Evolutionary conservation across 2,329 filamentous ascomycete genomes (phyloP).

Genomic region (Ophiostoma triangulosporum): DNA sequence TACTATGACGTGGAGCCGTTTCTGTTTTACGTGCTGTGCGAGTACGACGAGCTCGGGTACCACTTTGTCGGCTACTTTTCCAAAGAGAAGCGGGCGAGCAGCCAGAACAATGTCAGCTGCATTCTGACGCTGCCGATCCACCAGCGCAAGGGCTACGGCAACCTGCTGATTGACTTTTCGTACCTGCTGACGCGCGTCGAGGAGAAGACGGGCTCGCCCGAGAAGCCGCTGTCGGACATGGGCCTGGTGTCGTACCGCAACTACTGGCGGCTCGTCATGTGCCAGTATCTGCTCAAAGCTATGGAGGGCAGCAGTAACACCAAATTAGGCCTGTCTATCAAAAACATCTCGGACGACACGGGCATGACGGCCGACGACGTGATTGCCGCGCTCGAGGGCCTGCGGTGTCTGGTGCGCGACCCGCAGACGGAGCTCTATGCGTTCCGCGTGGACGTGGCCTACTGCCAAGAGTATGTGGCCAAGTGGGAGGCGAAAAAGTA

Average conservation of each 20-base stretch:
- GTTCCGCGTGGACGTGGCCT: constrained; percentile 71
- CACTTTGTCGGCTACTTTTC: constrained; percentile 99
- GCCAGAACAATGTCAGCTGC: constrained; percentile 94
- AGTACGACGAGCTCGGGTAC: constrained; percentile 81
- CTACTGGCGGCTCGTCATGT: constrained; percentile 87
- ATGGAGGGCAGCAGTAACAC: constrained; percentile 23
- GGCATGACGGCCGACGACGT: constrained; percentile 96
- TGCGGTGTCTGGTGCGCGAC: constrained; percentile 81
- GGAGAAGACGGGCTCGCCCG: constrained; percentile 84
- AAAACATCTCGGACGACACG: constrained; percentile 69
- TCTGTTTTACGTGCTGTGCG: constrained; percentile 92
- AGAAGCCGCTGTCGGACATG: constrained; percentile 97
- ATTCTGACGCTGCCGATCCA: constrained; percentile 94
- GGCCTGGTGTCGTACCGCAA: constrained; percentile 93
- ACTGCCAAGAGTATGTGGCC: constrained; percentile 74
- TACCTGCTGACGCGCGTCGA: constrained; percentile 91
- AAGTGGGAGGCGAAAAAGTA: constrained; percentile 86
- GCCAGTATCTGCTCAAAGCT: constrained; percentile 62
- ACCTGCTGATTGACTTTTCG: constrained; percentile 94
- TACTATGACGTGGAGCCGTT: constrained; percentile 98
- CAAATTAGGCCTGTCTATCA: constrained; percentile 43
- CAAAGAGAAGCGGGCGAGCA: constrained; percentile 91
- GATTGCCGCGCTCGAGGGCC: constrained; percentile 79
- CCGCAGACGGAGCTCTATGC: constrained; percentile 81
- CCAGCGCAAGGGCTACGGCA: constrained; percentile 92